Base-by-base conservation (phyloP, 176 grass and related monocot genomes). In the Tuctoria greenei region DNA sequence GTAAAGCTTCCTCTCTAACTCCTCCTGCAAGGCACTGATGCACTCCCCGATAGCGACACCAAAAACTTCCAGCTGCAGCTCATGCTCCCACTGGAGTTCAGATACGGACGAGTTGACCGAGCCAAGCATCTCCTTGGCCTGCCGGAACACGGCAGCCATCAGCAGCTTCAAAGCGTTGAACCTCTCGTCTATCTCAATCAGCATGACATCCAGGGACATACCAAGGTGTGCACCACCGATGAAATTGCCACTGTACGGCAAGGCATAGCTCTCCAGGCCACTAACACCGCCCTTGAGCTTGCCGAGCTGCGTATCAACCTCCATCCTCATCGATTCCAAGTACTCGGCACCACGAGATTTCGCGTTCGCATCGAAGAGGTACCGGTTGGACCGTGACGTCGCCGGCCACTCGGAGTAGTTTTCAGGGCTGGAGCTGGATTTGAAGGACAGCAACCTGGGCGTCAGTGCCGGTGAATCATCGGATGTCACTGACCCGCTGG, bases 1-100 rank as follows among this genome's bases (percentile, higher is more conserved):
- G 50, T 87, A 92, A 39, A 92, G 82, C 76, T 80, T 86, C 69
- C 82, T 88, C 72, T 99, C 87, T 45, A 94, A 87, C 31, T 99
- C 89, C 84, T 88, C 76, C 72, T 95, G 87, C 70, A 95, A 61
- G 10, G 79, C 54, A 73, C 77, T 40, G 47, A 99, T 50, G 81
- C 72, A 99, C 76, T 95, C 88, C 46, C 61, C 83, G 37, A 87
- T 84, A 31, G 79, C 59, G 37, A 86, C 73, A 81, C 76, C 52
- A 15, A 77, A 79, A 47, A 99, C 62, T 45, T 95, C 87, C 82
- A 84, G 45, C 42, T 95, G 95, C 81, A 95, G 78, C 50, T 92
- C 84, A 71, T 95, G 69, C 23, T 94, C 89, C 82, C 71, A 92
- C 71, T 92, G 85, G 21, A 88, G 72, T 76, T 99, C 91, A 70